phyloP scores from a whole-genome alignment of 148 eudicot genomes.

The Heliosperma pusillum region DNA sequence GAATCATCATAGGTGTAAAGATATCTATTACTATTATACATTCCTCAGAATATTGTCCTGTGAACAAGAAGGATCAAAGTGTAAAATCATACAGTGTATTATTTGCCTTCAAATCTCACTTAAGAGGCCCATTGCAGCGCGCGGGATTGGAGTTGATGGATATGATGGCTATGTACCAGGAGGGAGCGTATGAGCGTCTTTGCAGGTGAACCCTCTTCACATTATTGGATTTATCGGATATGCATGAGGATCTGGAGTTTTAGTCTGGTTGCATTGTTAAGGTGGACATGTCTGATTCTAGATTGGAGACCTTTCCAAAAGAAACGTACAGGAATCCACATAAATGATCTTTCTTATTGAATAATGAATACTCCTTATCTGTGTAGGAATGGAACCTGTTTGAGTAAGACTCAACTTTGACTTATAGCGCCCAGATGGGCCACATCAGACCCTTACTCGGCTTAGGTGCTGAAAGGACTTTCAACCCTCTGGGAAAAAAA shows the following conservation, averaged over 20 bases:
- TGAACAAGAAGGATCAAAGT: neutral
- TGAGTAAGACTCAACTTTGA: neutral
- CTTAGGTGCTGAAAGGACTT: neutral
- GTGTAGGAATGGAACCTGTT: neutral
- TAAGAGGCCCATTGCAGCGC: slow-evolving; percentile 54
- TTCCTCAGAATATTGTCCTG: neutral
- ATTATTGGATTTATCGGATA: neutral
- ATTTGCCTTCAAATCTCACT: neutral
- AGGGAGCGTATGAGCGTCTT: slow-evolving; percentile 98
- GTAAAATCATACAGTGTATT: neutral
- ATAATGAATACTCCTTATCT: no score
- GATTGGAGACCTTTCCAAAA: neutral
- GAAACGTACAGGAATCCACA: neutral
- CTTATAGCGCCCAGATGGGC: neutral
- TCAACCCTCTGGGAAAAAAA: neutral
- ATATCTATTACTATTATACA: neutral
- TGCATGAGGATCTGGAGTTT: neutral
- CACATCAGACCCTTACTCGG: neutral
- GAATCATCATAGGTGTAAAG: neutral
- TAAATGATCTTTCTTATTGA: neutral
- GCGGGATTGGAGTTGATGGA: slow-evolving; percentile 99
- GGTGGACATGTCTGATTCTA: neutral
- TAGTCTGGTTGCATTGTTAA: neutral
- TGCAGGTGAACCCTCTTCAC: slow-evolving; percentile 66
- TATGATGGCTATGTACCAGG: slow-evolving; percentile 99